Conservation (phyloP, 1,139 yeast species). For the Suhomyces maxii region DNA sequence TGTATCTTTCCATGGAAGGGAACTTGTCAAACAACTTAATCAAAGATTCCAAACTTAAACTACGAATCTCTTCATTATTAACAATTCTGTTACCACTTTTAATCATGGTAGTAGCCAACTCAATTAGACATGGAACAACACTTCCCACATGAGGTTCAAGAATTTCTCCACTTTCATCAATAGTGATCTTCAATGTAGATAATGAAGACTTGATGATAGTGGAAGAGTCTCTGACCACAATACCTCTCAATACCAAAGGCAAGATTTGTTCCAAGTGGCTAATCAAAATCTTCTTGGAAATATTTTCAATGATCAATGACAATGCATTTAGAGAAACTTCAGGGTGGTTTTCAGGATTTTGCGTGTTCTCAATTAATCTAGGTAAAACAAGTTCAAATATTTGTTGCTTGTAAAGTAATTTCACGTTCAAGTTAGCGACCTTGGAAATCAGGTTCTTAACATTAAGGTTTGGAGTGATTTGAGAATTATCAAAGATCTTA, state of each 20-base stretch:
- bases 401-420: slow-evolving; percentile 75
- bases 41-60: slow-evolving; percentile 58
- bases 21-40: slow-evolving; percentile 43
- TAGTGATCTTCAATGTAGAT: slow-evolving; percentile 51
- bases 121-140: slow-evolving; percentile 56
- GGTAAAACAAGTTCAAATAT: slow-evolving; percentile 62
- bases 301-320: slow-evolving; percentile 64
- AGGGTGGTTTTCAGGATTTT: slow-evolving; percentile 16
- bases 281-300: slow-evolving; percentile 59
- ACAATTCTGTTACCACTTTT: slow-evolving; percentile 19
- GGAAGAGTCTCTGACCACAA: slow-evolving; percentile 43
- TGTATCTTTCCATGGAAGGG: slow-evolving; percentile 52
- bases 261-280: slow-evolving; percentile 63
- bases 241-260: slow-evolving; percentile 71
- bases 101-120: slow-evolving; percentile 28
- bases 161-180: slow-evolving; percentile 51
- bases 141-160: slow-evolving; percentile 54
- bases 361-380: slow-evolving; percentile 41
- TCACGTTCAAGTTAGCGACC: slow-evolving; percentile 57
- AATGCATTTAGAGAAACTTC: slow-evolving; percentile 61
- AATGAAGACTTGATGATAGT: slow-evolving; percentile 61
- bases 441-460: slow-evolving; percentile 38
- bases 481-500: slow-evolving; percentile 50
- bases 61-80: slow-evolving; percentile 46
- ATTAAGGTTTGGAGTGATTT: slow-evolving; percentile 21